These are phyloP conservation scores for Hypoxylon sp. DNA, from an alignment of 2,329 filamentous ascomycete species.

Conservation along the genomic window DNA sequence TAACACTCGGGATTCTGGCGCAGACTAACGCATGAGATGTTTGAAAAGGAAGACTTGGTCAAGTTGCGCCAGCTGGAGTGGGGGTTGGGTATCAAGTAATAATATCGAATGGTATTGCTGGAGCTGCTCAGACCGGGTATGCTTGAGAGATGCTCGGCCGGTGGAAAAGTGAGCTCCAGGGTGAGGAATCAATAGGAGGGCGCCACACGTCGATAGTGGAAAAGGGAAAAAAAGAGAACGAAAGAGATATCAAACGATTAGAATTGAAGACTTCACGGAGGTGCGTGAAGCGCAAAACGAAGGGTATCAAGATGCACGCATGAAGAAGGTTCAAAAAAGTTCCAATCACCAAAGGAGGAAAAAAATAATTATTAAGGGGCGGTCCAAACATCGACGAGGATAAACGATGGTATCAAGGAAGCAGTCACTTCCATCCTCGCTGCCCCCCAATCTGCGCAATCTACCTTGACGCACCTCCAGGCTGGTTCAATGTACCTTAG, in stretches of 20 bases:
- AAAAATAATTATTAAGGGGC: conserved; percentile 41
- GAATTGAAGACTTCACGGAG: conserved; percentile 42
- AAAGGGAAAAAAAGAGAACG: conserved; percentile 22
- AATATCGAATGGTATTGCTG: conserved; percentile 49
- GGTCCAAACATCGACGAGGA: conserved; percentile 44
- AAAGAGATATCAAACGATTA: conserved; percentile 36
- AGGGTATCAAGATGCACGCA: conserved; percentile 47
- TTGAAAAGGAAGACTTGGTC: conserved; percentile 42
- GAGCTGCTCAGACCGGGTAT: conserved; percentile 43
- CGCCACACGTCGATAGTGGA: conserved; percentile 26
- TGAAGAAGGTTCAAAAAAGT: conserved; percentile 39
- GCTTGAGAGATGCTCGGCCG: conserved; percentile 43
- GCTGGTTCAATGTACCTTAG: conserved; percentile 29
- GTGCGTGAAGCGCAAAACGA: conserved; percentile 38
- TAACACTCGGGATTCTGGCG: conserved; percentile 32
- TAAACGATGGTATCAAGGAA: conserved; percentile 39
- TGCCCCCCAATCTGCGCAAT: conserved; percentile 23
- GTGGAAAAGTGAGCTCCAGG: conserved; percentile 37
- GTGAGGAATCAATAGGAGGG: conserved; percentile 30
- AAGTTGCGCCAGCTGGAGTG: conserved; percentile 45
- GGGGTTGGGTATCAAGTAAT: conserved; percentile 52
- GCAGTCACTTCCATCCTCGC: conserved; percentile 28
- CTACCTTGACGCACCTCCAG: conserved; percentile 27
- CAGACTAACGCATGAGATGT: conserved; percentile 43
- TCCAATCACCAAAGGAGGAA: conserved; percentile 30